phyloP scores from a whole-genome alignment of 2,329 filamentous ascomycete genomes.

The Aspergillus calidoustus region DNA sequence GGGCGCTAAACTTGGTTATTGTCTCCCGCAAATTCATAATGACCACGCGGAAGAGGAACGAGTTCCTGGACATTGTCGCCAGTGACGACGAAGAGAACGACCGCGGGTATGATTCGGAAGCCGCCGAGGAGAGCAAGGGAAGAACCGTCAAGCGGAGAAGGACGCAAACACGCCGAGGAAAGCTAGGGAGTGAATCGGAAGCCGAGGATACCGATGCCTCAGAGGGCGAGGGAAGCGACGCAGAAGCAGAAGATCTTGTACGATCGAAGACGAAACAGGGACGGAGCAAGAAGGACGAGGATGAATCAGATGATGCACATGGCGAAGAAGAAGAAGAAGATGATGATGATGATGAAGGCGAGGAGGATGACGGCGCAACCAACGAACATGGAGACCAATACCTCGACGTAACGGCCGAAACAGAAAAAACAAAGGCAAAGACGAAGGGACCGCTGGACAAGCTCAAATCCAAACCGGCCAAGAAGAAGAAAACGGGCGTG shows the following conservation, averaged over 20 bases:
- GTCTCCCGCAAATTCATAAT: slow-evolving; percentile 27
- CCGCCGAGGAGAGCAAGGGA: slow-evolving; percentile 46
- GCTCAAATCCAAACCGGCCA: slow-evolving; percentile 33
- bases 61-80: slow-evolving; percentile 43
- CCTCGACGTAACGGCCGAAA: slow-evolving; percentile 19
- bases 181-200: slow-evolving; percentile 43
- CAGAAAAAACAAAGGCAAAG: slow-evolving; percentile 8
- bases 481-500: slow-evolving; percentile 46
- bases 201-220: slow-evolving; percentile 21
- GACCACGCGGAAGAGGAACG: slow-evolving; percentile 45
- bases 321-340: slow-evolving; percentile 19
- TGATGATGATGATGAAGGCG: slow-evolving; percentile 13
- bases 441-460: slow-evolving; percentile 24
- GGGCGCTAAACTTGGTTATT: too few relatives aligned
- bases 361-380: slow-evolving; percentile 17
- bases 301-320: slow-evolving; percentile 12
- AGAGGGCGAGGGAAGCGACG: slow-evolving; percentile 20
- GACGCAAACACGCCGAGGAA: slow-evolving; percentile 28
- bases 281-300: slow-evolving; percentile 8
- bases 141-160: slow-evolving; percentile 38
- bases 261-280: slow-evolving; percentile 14
- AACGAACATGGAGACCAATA: slow-evolving; percentile 18
- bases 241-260: slow-evolving; percentile 22
- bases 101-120: slow-evolving; percentile 52
- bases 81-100: slow-evolving; percentile 47